Base-by-base conservation (phyloP, 352 stramenopile genomes). In the Pythium brachiatum region DNA sequence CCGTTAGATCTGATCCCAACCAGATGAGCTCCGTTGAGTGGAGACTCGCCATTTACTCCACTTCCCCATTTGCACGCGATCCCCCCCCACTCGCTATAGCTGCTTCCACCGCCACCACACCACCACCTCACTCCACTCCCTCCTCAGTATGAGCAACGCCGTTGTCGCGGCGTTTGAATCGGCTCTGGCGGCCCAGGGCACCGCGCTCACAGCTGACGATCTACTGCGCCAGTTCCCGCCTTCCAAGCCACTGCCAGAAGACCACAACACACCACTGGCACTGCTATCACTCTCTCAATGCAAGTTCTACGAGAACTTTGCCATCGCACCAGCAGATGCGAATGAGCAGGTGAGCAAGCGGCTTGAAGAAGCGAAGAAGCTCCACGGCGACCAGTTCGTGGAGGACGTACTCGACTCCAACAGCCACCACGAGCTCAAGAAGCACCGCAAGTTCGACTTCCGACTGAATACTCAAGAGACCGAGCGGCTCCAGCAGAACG, bases 391-490 rank as follows among this genome's bases (percentile, higher is more conserved):
- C 0, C 5, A 47, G 20, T 41, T 46, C 5, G 54, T 74, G 3
- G 13, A 52, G 1, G 47, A 60, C 2, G 57, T 70, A 25, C 38
- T 74, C 26, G 1, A 20, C n/a, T 67, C 47, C 23, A 9, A 21
- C 20, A 29, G 36, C 8, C 62, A 70, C 43, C 67, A 70, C 57
- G 29, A n/a, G 29, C 53, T 70, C 32, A 38, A 56, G 20, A 60
- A 60, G 39, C 53, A 70, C 7, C 67, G 67, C n/a, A 53, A 47
- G 15, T 62, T 52, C 39, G 68, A 75, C 39, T 72, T 71, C 26
- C 68, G 68, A 9, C 43, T 75, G 53, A 53, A 53, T 29, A 43
- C 47, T 1, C 13, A 38, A 0, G 68, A 75, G 46, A 32, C 15
- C 3, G 34, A 26, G n/a, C 38, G 46, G 6, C 68, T 75, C 16